phyloP scores from a whole-genome alignment of 2,329 filamentous ascomycete genomes.

The Cadophora malorum region DNA sequence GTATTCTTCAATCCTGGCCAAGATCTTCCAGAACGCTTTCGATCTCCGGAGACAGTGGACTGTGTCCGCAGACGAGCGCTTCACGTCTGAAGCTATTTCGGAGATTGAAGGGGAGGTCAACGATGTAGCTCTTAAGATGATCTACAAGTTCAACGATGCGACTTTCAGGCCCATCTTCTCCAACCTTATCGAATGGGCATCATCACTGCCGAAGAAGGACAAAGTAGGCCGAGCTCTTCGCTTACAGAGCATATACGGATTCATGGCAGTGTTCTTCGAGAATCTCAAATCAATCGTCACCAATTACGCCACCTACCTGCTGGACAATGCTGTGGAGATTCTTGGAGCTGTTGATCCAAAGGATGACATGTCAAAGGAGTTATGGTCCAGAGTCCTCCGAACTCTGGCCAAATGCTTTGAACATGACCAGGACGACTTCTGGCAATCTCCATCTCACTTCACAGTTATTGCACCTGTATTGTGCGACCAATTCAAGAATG shows the following conservation, averaged over 20 bases:
- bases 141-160: conserved; percentile 95
- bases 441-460: conserved; percentile 92
- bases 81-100: conserved; percentile 55
- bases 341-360: conserved; percentile 56
- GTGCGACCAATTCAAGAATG: conserved; percentile 67
- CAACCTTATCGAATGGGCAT: conserved; percentile 81
- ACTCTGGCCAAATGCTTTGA: conserved; percentile 79
- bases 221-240: conserved; percentile 63
- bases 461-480: conserved; percentile 72
- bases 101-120: conserved; percentile 71
- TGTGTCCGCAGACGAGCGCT: conserved; percentile 50
- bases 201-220: conserved; percentile 67
- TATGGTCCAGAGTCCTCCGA: conserved; percentile 74
- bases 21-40: conserved; percentile 63
- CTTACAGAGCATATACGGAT: conserved; percentile 79
- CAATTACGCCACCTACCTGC: conserved; percentile 83
- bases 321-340: conserved; percentile 75
- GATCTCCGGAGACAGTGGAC: conserved; percentile 69
- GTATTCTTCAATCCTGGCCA: conserved; percentile 72
- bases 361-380: conserved; percentile 57
- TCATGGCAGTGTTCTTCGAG: conserved; percentile 80
- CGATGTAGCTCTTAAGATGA: conserved; percentile 82
- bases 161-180: conserved; percentile 92
- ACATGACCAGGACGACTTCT: conserved; percentile 94
- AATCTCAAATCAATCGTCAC: conserved; percentile 94